phyloP scores from a whole-genome alignment of 1,284 basidiomycete genomes.

The Irpex lacteus region DNA sequence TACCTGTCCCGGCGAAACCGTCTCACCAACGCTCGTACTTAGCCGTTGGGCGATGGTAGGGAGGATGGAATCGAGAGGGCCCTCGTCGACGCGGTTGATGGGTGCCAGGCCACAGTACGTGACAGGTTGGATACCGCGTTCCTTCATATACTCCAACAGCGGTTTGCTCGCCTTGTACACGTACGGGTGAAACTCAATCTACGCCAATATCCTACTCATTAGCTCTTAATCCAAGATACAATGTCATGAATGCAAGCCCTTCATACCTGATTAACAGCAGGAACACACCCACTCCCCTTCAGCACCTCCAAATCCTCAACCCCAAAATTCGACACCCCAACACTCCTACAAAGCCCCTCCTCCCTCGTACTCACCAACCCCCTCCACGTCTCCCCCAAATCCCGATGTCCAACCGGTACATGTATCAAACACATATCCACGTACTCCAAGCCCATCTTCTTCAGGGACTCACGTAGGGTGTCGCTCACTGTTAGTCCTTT shows the following conservation, averaged over 20 bases:
- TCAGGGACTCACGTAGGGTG: conserved; percentile 45
- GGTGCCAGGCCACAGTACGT: conserved; percentile 68
- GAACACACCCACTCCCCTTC: conserved; percentile 51
- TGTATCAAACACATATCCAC: conserved; percentile 78
- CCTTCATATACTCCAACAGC: conserved; percentile 50
- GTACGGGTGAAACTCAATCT: conserved; percentile 85
- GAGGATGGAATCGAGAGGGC: conserved; percentile 47
- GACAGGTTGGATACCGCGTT: conserved; percentile 63
- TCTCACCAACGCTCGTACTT: conserved; percentile 24
- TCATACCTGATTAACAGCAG: conserved; percentile 72
- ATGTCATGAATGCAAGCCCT: no score
- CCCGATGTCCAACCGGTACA: conserved; percentile 36
- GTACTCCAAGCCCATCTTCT: conserved; percentile 56
- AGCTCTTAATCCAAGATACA: no score
- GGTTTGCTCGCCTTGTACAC: conserved; percentile 56
- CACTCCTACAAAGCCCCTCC: conserved; percentile 64
- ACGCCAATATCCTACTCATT: neutral
- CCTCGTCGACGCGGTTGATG: conserved; percentile 51
- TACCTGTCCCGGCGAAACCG: conserved; percentile 31
- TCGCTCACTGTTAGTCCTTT: conserved; percentile 45
- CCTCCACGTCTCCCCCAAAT: conserved; percentile 56
- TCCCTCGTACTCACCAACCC: conserved; percentile 63
- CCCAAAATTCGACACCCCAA: conserved; percentile 81
- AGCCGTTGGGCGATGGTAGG: conserved; percentile 28
- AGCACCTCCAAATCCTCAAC: conserved; percentile 60